Percentiles rank a stretch among this genome's conserved stretches.
These are phyloP conservation scores for Trichomonas tenax DNA, from an alignment of 208 protist genomes.

Conservation along the genomic window DNA sequence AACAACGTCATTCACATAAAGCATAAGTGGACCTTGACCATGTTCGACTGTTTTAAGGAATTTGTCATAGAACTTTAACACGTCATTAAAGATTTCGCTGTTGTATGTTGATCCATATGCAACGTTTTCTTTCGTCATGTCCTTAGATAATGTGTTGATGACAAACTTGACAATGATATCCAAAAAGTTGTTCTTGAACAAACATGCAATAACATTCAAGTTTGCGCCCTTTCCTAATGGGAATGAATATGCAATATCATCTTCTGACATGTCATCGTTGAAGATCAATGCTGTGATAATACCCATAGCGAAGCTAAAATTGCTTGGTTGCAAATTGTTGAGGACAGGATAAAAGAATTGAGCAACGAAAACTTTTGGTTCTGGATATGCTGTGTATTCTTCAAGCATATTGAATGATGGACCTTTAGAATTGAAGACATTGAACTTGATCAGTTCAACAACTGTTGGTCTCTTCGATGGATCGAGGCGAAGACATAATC, in stretches of 20 bases:
- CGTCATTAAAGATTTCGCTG: neutral
- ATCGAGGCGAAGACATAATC: neutral
- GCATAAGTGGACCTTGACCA: neutral
- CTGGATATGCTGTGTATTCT: neutral
- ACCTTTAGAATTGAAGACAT: neutral
- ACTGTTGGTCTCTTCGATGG: neutral
- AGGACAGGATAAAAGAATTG: neutral
- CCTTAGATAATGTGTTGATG: neutral
- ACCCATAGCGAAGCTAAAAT: neutral
- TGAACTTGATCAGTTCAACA: conserved; percentile 1
- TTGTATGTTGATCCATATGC: neutral
- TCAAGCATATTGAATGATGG: neutral
- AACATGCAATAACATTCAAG: neutral
- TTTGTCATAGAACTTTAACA: neutral
- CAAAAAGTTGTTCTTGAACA: neutral
- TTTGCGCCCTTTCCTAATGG: neutral
- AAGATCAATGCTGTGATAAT: neutral
- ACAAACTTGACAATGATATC: neutral
- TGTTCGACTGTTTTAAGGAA: neutral
- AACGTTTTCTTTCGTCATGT: neutral
- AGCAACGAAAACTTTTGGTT: neutral
- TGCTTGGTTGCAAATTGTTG: neutral
- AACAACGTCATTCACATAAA: neutral
- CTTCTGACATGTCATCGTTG: neutral
- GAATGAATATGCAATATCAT: neutral